Conservation (phyloP, 345 rosid species). For the Mercurialis annua region DNA sequence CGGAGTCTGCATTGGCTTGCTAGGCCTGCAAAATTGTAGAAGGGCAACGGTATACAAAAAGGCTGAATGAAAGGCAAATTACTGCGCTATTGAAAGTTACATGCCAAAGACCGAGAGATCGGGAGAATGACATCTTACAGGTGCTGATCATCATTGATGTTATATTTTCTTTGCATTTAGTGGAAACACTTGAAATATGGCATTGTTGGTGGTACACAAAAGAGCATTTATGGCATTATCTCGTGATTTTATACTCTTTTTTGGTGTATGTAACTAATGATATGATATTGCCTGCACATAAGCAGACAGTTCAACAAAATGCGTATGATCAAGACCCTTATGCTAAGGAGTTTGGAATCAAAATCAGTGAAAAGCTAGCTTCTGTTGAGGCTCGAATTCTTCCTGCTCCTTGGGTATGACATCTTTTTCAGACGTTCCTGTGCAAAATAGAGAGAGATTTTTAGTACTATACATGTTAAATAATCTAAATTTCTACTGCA, state of each 20-base stretch:
- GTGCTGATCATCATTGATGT: slow-evolving; percentile 26
- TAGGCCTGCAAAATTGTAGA: slow-evolving; percentile 98
- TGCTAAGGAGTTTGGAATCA: slow-evolving; percentile 93
- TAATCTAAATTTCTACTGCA: slow-evolving; percentile 31
- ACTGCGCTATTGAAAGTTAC: slow-evolving; percentile 89
- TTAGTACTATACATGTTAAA: not conserved
- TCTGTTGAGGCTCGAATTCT: slow-evolving; percentile 98
- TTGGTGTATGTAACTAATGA: not conserved
- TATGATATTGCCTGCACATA: slow-evolving; percentile 14
- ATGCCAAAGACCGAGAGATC: slow-evolving; percentile 93
- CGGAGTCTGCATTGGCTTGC: slow-evolving; percentile 17
- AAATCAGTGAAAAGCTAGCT: slow-evolving; percentile 86
- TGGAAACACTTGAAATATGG: no score
- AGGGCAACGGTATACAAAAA: slow-evolving; percentile 90
- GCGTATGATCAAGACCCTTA: slow-evolving; percentile 91
- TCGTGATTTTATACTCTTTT: not conserved
- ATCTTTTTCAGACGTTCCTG: not conserved
- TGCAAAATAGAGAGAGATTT: not conserved
- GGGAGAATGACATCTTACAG: slow-evolving; percentile 80
- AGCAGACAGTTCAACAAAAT: slow-evolving; percentile 86
- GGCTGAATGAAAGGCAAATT: slow-evolving; percentile 92
- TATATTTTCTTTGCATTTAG: not conserved
- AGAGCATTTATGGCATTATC: not conserved
- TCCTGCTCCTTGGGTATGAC: slow-evolving; percentile 97
- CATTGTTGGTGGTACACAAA: not conserved